phyloP scores from a whole-genome alignment of 768 basidiomycete species.

The Phylloporus sp. region DNA sequence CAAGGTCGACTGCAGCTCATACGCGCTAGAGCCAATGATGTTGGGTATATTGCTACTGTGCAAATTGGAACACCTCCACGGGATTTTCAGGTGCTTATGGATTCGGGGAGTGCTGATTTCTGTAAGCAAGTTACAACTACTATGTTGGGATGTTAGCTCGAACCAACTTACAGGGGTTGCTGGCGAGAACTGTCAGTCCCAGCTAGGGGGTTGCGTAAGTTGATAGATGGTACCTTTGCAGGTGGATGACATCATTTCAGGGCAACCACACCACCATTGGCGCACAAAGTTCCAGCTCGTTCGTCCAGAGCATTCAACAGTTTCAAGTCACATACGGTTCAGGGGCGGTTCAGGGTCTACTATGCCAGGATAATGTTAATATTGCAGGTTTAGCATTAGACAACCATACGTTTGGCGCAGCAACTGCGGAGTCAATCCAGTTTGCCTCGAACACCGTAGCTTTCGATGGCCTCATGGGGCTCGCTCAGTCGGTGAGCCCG shows the following conservation, averaged over 20 bases:
- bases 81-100: constrained; percentile 57
- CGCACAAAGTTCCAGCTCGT: constrained; percentile 53
- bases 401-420: constrained; percentile 65
- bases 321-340: constrained; percentile 69
- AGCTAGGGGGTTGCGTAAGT: constrained; percentile 40
- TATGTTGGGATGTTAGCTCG: not conserved
- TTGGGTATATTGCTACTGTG: constrained; percentile 54
- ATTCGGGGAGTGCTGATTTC: constrained; percentile 64
- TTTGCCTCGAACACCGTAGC: constrained; percentile 47
- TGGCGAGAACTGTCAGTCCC: constrained; percentile 46
- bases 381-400: constrained; percentile 58
- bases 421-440: constrained; percentile 52
- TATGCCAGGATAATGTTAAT: constrained; percentile 57
- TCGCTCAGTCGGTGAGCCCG: constrained; percentile 59
- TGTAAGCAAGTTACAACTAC: constrained; percentile 29
- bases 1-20: not conserved
- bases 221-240: not conserved
- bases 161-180: constrained; percentile 40
- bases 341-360: constrained; percentile 59
- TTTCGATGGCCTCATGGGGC: constrained; percentile 76
- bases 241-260: constrained; percentile 28
- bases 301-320: constrained; percentile 43
- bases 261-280: constrained; percentile 70
- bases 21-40: constrained; percentile 40
- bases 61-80: constrained; percentile 64